These are phyloP conservation scores for Moniliophthora roreri DNA, from an alignment of 1,284 basidiomycete species.

Conservation along the genomic window DNA sequence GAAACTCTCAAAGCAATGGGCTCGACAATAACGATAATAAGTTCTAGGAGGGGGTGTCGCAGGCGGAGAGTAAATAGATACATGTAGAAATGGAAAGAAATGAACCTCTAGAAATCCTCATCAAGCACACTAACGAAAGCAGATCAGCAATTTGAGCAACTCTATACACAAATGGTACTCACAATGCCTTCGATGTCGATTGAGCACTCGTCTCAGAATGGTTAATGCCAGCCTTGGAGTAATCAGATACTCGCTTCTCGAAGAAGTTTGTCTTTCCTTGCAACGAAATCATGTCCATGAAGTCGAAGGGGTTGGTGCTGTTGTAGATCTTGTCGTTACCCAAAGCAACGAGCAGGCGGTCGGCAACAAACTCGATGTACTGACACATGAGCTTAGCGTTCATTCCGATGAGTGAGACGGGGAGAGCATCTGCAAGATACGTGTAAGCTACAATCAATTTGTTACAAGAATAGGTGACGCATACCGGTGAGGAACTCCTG, in stretches of 20 bases:
- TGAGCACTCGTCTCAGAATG: constrained; percentile 8
- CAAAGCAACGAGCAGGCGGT: constrained; percentile 78
- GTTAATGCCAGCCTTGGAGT: constrained; percentile 46
- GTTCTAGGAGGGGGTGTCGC: neutral
- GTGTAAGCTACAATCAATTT: neutral
- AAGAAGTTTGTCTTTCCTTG: constrained; percentile 86
- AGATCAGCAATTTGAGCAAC: neutral
- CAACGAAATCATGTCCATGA: constrained; percentile 94
- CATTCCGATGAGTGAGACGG: constrained; percentile 61
- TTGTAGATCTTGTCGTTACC: constrained; percentile 85
- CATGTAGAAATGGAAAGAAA: neutral
- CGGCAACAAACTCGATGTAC: constrained; percentile 88
- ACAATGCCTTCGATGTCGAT: constrained; percentile 2
- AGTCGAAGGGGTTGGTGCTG: constrained; percentile 80
- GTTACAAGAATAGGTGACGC: neutral
- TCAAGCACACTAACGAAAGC: neutral
- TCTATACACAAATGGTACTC: neutral
- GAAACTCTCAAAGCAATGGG: too few species aligned
- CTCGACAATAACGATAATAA: too few species aligned
- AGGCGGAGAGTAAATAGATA: neutral
- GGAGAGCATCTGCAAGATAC: constrained; percentile 53
- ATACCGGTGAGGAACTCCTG: constrained; percentile 81
- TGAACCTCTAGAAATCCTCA: neutral
- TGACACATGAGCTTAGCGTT: constrained; percentile 72
- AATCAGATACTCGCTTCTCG: constrained; percentile 88